A percentile compares a stretch with the other conserved stretches of the same genome.
Conservation (phyloP, 2,329 filamentous ascomycete genomes). For the Pseudopyrenochaeta lycopersici region DNA sequence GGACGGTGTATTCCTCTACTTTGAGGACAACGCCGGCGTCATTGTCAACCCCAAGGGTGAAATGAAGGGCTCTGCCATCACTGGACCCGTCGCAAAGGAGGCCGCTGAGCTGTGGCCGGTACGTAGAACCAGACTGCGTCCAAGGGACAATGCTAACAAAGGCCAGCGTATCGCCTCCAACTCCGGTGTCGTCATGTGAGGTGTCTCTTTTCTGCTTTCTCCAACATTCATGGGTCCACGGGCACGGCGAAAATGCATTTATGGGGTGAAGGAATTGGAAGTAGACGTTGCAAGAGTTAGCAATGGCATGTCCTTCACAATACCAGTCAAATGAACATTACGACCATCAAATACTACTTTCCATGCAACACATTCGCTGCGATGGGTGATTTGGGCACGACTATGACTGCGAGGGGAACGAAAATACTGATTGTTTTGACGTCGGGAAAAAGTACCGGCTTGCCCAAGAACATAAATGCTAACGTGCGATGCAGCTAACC, state of each 20-base stretch:
- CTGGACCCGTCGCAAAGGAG: constrained; percentile 99
- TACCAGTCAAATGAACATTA: constrained; percentile 45
- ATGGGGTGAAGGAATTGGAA: constrained; percentile 46
- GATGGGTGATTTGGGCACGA: constrained; percentile 5
- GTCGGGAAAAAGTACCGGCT: too few species aligned
- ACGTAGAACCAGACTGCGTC: constrained; percentile 54
- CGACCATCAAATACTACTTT: constrained; percentile 28
- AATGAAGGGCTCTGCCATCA: constrained; percentile 99
- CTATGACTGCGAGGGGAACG: not conserved
- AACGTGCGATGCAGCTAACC: too few species aligned
- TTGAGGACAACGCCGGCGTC: constrained; percentile 99
- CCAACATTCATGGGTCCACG: constrained; percentile 50
- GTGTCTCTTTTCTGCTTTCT: constrained; percentile 50
- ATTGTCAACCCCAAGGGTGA: constrained; percentile 99
- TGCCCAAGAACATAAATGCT: too few species aligned
- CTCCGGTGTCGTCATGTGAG: constrained; percentile 99
- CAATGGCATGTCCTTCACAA: constrained; percentile 48
- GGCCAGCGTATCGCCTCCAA: constrained; percentile 96
- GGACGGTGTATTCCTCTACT: constrained; percentile 99
- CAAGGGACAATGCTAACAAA: constrained; percentile 39
- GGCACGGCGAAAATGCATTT: constrained; percentile 53
- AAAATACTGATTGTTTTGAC: not conserved
- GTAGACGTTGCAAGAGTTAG: constrained; percentile 47
- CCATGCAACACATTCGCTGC: not conserved
- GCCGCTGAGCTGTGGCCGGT: constrained; percentile 99